Base-by-base conservation (phyloP, 2,329 filamentous ascomycete genomes). In the Biscogniauxia mediterranea region DNA sequence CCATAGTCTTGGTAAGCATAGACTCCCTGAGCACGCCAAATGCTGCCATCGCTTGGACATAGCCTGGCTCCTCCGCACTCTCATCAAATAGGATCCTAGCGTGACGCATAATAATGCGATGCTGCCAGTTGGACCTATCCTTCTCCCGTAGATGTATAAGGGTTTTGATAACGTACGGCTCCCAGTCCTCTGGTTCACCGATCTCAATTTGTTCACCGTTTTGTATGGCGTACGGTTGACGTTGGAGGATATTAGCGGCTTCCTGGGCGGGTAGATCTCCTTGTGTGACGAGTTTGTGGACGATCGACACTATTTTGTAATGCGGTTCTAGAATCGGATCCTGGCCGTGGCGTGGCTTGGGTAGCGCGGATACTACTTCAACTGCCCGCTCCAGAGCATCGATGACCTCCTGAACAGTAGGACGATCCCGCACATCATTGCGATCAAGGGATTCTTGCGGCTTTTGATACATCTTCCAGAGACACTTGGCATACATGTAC, bases 41-140 rank as follows among this genome's bases (percentile, higher is more conserved):
- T 15, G 96, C 85, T 58, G 94, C 91, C 70, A 89, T 85, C 68
- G 93, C 93, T 21, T 90, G 89, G 32, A 84, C 85, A 15, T 83
- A 64, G 15, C 60, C 62, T 11, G 70, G 66, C 26, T 85, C 74
- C 71, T 82, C 71, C n/a, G 59, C 61, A 49, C 76, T 73, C 28
- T 82, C 78, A 56, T 80, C 78, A 57, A 84, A 85, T 7, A 87
- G 69, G 20, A 88, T 83, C 38, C 77, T 78, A 1, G 85, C 81
- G 69, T 91, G 88, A 23, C 93, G 87, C 71, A 89, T 88, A 57
- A 92, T 91, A 78, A 97, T 93, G 20, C 93, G 89, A 74, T 97
- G 93, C 71, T 97, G 93, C 93, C 93, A 97, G 69, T 95, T 94
- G 0, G 91, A 90, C 79, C 96, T 96, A 76, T 97, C 93, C 63